phyloP scores from a whole-genome alignment of 2,329 filamentous ascomycete genomes.

The Ophiocordyceps australis region DNA sequence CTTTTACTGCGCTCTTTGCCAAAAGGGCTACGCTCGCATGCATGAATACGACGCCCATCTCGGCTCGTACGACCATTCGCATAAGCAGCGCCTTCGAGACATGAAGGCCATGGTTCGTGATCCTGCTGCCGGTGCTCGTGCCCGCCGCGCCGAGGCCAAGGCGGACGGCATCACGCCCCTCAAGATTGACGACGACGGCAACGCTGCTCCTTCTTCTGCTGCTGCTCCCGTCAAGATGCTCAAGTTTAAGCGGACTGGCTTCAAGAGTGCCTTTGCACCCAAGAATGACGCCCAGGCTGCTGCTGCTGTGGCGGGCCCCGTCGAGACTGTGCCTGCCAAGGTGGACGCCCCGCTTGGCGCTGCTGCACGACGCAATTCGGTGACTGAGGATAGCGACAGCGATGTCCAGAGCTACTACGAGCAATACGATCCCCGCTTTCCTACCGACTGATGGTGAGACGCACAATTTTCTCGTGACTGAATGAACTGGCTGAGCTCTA shows the following conservation, averaged over 20 bases:
- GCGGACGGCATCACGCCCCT: conserved; percentile 52
- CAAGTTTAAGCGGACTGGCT: conserved; percentile 67
- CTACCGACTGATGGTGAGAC: conserved; percentile 28
- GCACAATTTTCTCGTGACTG: too few relatives aligned
- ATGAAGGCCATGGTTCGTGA: conserved; percentile 73
- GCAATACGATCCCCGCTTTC: conserved; percentile 41
- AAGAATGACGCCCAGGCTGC: conserved; percentile 16
- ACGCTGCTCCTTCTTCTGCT: conserved; percentile 3
- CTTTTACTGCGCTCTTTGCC: conserved; percentile 76
- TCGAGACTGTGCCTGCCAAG: background rate
- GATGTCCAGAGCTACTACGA: conserved; percentile 61
- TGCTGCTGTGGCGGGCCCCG: background rate
- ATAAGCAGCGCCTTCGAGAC: conserved; percentile 77
- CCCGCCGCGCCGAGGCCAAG: conserved; percentile 52
- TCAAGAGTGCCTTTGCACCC: conserved; percentile 57
- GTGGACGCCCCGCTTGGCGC: conserved; percentile 4
- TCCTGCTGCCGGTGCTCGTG: conserved; percentile 43
- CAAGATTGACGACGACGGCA: conserved; percentile 27
- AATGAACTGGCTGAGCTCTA: too few relatives aligned
- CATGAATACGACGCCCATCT: conserved; percentile 95
- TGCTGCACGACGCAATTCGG: conserved; percentile 8
- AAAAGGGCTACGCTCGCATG: conserved; percentile 87
- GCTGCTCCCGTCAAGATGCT: conserved; percentile 35
- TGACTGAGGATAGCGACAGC: conserved; percentile 39
- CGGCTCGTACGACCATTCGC: conserved; percentile 84